Percentiles rank a stretch among this genome's conserved stretches.
phyloP scores from a whole-genome alignment of 306 rosid species.

The Canavalia ensiformis region DNA sequence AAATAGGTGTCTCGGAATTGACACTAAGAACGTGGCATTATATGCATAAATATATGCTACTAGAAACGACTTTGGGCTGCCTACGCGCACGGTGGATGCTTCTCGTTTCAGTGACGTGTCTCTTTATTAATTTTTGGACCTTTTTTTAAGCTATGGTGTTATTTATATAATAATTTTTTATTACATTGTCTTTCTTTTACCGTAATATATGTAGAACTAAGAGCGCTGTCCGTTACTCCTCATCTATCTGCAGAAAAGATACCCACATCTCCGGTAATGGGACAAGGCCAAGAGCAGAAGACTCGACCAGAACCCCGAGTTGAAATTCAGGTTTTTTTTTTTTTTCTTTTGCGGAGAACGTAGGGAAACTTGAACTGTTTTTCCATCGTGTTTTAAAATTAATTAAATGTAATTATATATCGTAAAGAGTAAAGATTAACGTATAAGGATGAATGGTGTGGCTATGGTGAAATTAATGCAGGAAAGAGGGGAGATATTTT shows the following conservation, averaged over 20 bases:
- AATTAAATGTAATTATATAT: neutral
- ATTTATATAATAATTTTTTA: no score
- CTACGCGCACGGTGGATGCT: neutral
- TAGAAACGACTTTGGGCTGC: neutral
- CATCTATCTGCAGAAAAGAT: neutral
- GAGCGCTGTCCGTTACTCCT: neutral
- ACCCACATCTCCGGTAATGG: neutral
- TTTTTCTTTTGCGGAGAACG: no score
- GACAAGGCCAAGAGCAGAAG: slow-evolving; percentile 33
- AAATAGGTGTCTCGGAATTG: no score
- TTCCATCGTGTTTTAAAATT: neutral
- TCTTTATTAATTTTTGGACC: neutral
- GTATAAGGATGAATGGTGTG: neutral
- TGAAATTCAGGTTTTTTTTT: slow-evolving; percentile 58
- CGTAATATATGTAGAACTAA: neutral
- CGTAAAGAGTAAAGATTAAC: neutral
- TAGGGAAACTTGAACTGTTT: neutral
- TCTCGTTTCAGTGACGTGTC: slow-evolving; percentile 12
- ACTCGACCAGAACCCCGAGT: slow-evolving; percentile 50
- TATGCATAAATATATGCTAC: neutral
- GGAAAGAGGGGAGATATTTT: slow-evolving; percentile 74
- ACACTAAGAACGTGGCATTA: neutral
- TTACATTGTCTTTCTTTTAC: no score
- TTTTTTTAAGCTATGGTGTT: neutral
- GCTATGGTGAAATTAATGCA: slow-evolving; percentile 9